Evolutionary conservation across 495 filamentous ascomycete genomes (phyloP), one percentile per base, ranked within the genome.

Genomic region (Aspergillus nanangensis): DNA sequence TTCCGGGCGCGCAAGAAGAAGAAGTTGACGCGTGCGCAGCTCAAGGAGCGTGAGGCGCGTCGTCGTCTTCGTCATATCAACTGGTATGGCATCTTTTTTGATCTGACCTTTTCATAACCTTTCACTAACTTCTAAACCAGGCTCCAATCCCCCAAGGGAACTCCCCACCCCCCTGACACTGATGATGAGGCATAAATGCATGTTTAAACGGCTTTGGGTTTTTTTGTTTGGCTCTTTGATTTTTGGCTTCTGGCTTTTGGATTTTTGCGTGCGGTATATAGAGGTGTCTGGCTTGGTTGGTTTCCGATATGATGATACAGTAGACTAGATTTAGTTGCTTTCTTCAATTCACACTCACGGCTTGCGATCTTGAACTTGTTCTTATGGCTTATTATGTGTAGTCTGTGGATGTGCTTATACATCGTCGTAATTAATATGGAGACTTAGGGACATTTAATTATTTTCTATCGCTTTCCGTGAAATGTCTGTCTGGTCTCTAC

Each of bases 1-100:
- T 98, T 98, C 82, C 84, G 83, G 63, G 78, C 90, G 3, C 90
- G 91, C 77, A 88, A 88, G 78, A 96, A 95, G 86, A 96, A 92
- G 83, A 98, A 98, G 88, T 76, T 95, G 80, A 98, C 93, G 39
- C 85, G 92, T 70, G 88, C 86, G 65, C 91, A 98, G 70, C 50
- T 89, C 57, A 98, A 98, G 78, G 93, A 98, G 53, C 76, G 86
- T 3, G 94, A 98, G 65, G 84, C 84, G 21, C 77, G 93, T 50
- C 79, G 92, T 46, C 75, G 92, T 61, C 71, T 98, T 68, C 86
- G 93, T 62, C 88, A 97, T 66, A 91, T 98, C 51, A 92, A 97
- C 67, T 98, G 94, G 91, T 69, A 48, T 22, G 40, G 86, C 52
- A 25, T 31, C 41, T 38, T 14, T 11, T 24, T 17, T 44, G 23